Evolutionary conservation across 164 flowering plant species (phyloP).

Genomic region (Cinnamomum micranthum): DNA sequence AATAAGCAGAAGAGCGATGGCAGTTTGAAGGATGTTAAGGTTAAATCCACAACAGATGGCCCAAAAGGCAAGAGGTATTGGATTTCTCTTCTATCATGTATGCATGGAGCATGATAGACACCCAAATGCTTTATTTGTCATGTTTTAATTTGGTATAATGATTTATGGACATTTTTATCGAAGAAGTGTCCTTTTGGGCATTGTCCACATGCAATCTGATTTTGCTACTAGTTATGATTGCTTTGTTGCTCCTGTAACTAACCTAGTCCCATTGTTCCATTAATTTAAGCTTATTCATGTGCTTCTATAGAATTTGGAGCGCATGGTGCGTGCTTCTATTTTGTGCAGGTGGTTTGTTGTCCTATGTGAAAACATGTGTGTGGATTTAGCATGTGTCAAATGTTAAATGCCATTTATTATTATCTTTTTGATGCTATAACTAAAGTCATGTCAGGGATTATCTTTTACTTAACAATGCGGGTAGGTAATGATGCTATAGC

Average conservation of each 20-base stretch:
- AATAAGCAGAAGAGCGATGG: conserved; percentile 56
- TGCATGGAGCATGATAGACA: neutral
- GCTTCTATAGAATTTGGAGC: too few relatives aligned
- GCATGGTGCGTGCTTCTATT: too few relatives aligned
- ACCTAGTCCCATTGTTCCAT: neutral
- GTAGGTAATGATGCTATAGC: too few relatives aligned
- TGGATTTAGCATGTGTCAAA: too few relatives aligned
- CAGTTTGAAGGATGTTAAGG: conserved; percentile 50
- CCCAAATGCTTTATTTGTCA: neutral
- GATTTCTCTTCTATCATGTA: conserved; percentile 1
- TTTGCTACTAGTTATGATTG: neutral
- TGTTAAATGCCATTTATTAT: too few relatives aligned
- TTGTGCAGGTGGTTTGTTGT: too few relatives aligned
- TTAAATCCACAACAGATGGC: conserved; percentile 31
- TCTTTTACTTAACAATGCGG: too few relatives aligned
- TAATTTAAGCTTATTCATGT: neutral
- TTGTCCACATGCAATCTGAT: neutral
- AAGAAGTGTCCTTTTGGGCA: neutral
- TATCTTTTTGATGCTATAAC: too few relatives aligned
- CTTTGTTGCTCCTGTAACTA: neutral
- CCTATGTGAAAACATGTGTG: too few relatives aligned
- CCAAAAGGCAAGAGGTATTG: conserved; percentile 71
- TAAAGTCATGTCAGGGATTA: too few relatives aligned
- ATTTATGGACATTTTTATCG: neutral
- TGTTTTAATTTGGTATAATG: neutral